Base-by-base conservation (phyloP, 805 yeast species). In the Saccharomycopsis babjevae region DNA sequence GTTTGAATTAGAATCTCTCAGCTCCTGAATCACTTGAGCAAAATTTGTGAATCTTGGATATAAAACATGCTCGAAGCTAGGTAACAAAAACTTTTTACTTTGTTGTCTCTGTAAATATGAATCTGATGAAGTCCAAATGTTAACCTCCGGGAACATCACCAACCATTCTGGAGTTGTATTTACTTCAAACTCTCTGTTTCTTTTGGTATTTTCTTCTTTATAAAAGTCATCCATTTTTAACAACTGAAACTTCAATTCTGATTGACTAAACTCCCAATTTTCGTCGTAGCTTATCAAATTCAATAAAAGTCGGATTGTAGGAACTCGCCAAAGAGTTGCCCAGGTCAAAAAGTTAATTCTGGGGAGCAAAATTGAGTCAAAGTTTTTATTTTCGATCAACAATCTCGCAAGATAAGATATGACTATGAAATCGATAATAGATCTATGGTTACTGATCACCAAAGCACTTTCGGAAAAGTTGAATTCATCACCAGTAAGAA, bases 101-200 rank as follows among this genome's bases (percentile, higher is more conserved):
- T 83, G 77, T 36, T 78, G 76, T 46, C 77, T 74, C 63, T 90
- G 96, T 58, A 67, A 70, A 65, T 55, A 74, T 50, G 66, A 69
- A 54, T 77, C 77, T 42, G 79, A 79, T 11, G 79, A 74, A 0
- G 84, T 80, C 70, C 82, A 80, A 7, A 87, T 81, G 67, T 87
- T 88, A 4, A 88, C 97, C 71, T 92, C 97, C 0, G 97, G 97
- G 66, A 91, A 91, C 8, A 88, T 65, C 0, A 85, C 83, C 0
- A 90, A 66, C 89, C 96, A 84, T 65, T 81, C 79, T 32, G 74
- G 76, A n/a, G 66, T 68, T 40, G 70, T 76, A 1, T 77, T 75
- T n/a, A 64, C 66, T 4, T 20, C 63, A 65, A 67, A 39, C n/a
- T 50, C 57, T 30, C 28, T 50, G 13, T 50, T 39, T 46, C 25